Base-by-base conservation (phyloP, 345 rosid species). In the Ailanthus altissimus region DNA sequence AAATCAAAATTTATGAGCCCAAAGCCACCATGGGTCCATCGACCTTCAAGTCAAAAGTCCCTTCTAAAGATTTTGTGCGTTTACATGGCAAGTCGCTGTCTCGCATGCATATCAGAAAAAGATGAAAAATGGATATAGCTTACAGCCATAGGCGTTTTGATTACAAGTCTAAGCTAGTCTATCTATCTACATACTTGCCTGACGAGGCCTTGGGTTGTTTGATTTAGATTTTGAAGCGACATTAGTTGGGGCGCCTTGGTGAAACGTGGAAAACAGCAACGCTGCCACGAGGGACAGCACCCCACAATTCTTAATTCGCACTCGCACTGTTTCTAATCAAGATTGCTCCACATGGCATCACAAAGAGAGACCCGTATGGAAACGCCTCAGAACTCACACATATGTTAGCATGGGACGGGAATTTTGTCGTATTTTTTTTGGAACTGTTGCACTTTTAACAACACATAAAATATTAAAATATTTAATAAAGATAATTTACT, bases 401-500 rank as follows among this genome's bases (percentile, higher is more conserved):
- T 32, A 32, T 32, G 47, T 5, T 6, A 67, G 58, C 32, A 8
- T 6, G 20, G 45, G 45, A 28, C 32, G 18, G 47, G 32, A 36
- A 6, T 40, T 38, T 72, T 72, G 75, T 72, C 64, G 32, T 72
- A n/a, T n/a, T n/a, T n/a, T n/a, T n/a, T 40, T 57, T 42, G n/a
- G 5, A 38, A 42, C 74, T 1, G 38, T 32, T 32, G 38, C 2
- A 32, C 38, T 32, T 32, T 32, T 32, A 32, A 32, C 1, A 32
- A 32, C 61, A 8, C 16, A 28, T 25, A 26, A 68, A 68, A n/a
- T n/a, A n/a, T n/a, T n/a, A n/a, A n/a, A n/a, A n/a, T n/a, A n/a
- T n/a, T n/a, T n/a, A 25, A 49, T 58, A 49, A 16, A 42, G 59
- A 13, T 7, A 26, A 6, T 62, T 26, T 6, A 4, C 0, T 15